Evolutionary conservation across 441 rosid species (phyloP).

Genomic region (Erodium texanum): DNA sequence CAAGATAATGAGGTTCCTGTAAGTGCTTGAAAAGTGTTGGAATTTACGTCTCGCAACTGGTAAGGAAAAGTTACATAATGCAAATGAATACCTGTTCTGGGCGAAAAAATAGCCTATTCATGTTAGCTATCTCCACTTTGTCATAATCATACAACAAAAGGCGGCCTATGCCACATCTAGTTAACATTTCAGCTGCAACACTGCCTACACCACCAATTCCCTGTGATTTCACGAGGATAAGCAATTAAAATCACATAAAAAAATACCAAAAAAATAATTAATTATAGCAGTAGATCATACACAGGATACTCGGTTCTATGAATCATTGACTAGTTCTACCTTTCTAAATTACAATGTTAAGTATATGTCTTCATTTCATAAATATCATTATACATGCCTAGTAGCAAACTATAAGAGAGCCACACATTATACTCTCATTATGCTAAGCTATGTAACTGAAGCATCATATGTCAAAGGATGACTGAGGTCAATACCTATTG

Average conservation of each 20-base stretch:
- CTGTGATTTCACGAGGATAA: constrained; percentile 30
- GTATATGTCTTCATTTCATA: background rate
- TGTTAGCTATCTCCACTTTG: constrained; percentile 90
- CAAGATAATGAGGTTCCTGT: background rate
- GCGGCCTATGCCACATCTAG: constrained; percentile 94
- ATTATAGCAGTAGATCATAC: background rate
- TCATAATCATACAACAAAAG: constrained; percentile 94
- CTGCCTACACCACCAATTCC: constrained; percentile 98
- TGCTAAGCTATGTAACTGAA: background rate
- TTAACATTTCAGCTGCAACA: constrained; percentile 98
- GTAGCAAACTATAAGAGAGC: background rate
- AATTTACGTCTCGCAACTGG: background rate
- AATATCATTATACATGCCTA: background rate
- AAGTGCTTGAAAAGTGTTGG: background rate
- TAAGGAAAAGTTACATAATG: background rate
- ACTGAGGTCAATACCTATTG: background rate
- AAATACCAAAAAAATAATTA: no score
- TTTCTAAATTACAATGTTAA: background rate
- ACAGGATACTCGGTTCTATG: background rate
- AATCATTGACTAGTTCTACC: background rate
- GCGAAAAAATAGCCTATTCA: constrained; percentile 90
- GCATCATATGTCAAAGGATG: background rate
- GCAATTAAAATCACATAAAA: constrained; percentile 9
- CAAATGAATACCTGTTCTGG: constrained; percentile 72
- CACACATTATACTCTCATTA: background rate